Evolutionary conservation across 768 basidiomycete genomes (phyloP), one percentile per base, ranked within the genome.

Genomic region (Macrolepiota fuliginosa): DNA sequence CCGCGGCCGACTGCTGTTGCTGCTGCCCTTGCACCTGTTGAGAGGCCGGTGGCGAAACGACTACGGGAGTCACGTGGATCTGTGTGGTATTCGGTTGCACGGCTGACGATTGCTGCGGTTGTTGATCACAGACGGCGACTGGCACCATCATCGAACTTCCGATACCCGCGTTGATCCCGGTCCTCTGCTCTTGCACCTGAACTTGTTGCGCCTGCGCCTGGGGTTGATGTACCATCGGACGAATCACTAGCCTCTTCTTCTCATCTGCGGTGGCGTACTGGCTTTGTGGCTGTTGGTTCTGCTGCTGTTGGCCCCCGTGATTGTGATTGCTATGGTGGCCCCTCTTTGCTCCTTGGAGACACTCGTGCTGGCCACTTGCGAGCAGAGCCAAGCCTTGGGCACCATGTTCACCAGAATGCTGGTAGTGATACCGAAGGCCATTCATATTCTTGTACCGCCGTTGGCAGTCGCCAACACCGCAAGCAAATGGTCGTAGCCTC

Each of bases 401-500:
- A 3, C 96, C 96, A 73, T 98, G 97, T 46, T 95, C 94, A 11
- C 96, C 96, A 22, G 91, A 91, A 74, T 98, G 96, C 73, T 95
- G 91, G 71, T 98, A 98, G 75, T 98, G 96, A 65, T 98, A 98
- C 69, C 92, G 76, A 64, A 98, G 77, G 0, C 96, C 96, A 73
- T 98, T 98, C 95, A 98, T 96, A 71, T 99, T 98, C 83, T 98
- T 95, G 79, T 98, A 98, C 70, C 96, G 75, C 70, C 96, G 83
- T 71, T 84, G 81, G 68, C 91, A 92, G 65, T 92, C 90, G 19
- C 91, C 91, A 4, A 96, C 90, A 5, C 92, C 89, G 67, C 95
- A 98, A 0, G 92, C 91, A 70, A 91, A 98, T 2, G 95, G 95
- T 40, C 92, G 77, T 56, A 92, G 75, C 11, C 90, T 77, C 61